Evolutionary conservation across 768 basidiomycete species (phyloP).

Genomic region (Lactifluus pinguis): DNA sequence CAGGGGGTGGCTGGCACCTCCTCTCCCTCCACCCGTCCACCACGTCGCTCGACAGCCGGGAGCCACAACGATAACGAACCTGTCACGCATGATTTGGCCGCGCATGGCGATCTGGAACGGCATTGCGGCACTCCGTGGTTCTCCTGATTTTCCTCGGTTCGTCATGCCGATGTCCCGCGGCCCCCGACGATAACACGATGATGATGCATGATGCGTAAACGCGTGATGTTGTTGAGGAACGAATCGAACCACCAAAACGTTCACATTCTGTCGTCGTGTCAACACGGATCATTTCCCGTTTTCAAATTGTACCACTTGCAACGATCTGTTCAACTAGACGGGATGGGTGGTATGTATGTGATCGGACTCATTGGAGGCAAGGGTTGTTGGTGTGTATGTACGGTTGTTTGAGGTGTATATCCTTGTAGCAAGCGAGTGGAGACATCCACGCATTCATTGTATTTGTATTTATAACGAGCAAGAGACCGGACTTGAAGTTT

Average conservation of each 20-base stretch:
- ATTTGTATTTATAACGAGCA: background rate
- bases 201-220: background rate
- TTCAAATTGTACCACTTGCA: background rate
- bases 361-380: background rate
- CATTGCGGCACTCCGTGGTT: slow-evolving; percentile 14
- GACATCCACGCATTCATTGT: background rate
- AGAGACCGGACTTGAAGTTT: background rate
- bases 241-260: background rate
- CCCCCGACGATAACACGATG: background rate
- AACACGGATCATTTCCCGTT: background rate
- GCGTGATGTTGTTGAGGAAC: background rate
- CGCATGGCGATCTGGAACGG: slow-evolving; percentile 10
- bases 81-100: background rate
- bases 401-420: background rate
- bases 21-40: background rate
- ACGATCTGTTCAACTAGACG: background rate
- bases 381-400: background rate
- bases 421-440: background rate
- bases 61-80: background rate
- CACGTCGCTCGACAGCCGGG: background rate
- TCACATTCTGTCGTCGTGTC: background rate
- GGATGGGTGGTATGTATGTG: background rate
- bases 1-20: background rate
- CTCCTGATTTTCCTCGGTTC: background rate
- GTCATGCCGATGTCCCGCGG: background rate